A percentile compares a stretch with the other conserved stretches of the same genome.
Evolutionary conservation across 345 rosid genomes (phyloP).

Genomic region (Eucalyptus regnans): DNA sequence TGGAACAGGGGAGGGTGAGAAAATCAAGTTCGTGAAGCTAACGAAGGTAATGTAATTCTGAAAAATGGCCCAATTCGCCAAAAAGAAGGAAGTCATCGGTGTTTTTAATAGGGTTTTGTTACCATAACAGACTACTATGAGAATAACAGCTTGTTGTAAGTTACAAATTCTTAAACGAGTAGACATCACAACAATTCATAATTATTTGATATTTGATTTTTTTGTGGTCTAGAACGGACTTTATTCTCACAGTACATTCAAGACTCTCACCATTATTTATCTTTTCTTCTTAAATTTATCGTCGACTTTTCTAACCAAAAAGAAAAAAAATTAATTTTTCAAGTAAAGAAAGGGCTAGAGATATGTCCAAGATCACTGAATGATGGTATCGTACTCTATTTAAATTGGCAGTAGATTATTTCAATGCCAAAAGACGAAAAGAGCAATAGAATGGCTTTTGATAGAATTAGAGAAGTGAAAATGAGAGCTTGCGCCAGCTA

Average conservation of each 20-base stretch:
- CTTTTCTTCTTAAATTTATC: too few relatives aligned
- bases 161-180: too few relatives aligned
- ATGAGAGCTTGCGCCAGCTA: constrained; percentile 32
- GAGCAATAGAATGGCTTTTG: background rate
- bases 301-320: too few relatives aligned
- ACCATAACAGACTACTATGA: too few relatives aligned
- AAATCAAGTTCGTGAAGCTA: background rate
- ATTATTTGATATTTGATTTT: too few relatives aligned
- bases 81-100: background rate
- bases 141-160: background rate
- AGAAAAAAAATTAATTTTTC: too few relatives aligned
- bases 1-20: background rate
- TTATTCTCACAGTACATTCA: background rate
- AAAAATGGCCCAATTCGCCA: background rate
- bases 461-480: constrained; percentile 1
- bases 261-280: too few relatives aligned
- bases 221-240: too few relatives aligned
- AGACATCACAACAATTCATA: too few relatives aligned
- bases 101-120: background rate
- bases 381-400: background rate
- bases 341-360: too few relatives aligned
- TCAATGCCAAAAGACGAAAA: background rate
- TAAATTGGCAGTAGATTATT: background rate
- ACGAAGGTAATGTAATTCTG: background rate
- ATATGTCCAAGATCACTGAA: too few relatives aligned